Evolutionary conservation across 306 rosid genomes (phyloP).

Genomic region (Dalbergia cochinchinensis): DNA sequence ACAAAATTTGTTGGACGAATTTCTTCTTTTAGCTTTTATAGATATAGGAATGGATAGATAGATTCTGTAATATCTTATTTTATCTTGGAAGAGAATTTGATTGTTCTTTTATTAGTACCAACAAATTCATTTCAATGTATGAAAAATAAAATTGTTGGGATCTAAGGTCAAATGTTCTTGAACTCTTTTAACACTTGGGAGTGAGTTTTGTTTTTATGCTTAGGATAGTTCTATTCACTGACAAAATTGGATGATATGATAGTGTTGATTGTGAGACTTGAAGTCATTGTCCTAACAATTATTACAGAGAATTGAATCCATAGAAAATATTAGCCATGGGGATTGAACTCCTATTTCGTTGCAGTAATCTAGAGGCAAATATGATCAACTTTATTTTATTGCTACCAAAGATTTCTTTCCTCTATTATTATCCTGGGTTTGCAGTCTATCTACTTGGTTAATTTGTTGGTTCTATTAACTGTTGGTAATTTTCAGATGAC

Average conservation of each 20-base stretch:
- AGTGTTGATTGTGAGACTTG: too few relatives aligned
- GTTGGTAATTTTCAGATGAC: background rate
- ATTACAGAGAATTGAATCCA: too few relatives aligned
- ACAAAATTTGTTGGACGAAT: conserved; percentile 3
- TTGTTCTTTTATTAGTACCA: conserved; percentile 21
- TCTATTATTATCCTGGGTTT: conserved; percentile 15
- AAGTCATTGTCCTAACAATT: too few relatives aligned
- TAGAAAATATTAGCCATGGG: too few relatives aligned
- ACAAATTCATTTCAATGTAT: background rate
- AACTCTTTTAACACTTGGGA: conserved; percentile 20
- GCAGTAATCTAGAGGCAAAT: too few relatives aligned
- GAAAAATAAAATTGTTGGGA: conserved; percentile 2
- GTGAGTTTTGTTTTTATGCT: conserved; percentile 1
- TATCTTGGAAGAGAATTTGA: conserved; percentile 2
- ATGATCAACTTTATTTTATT: too few relatives aligned
- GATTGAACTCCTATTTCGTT: too few relatives aligned
- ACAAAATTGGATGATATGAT: background rate
- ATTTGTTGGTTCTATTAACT: background rate
- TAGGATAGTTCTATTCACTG: background rate
- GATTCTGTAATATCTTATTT: conserved; percentile 16
- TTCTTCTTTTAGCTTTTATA: conserved; percentile 18
- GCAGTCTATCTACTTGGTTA: background rate
- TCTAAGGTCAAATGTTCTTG: conserved; percentile 2
- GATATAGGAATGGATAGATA: conserved; percentile 33
- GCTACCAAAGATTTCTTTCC: too few relatives aligned